Evolutionary conservation across 306 rosid species (phyloP), one percentile per base, ranked within the genome.

Genomic region (Elaeagnus macrophylla): DNA sequence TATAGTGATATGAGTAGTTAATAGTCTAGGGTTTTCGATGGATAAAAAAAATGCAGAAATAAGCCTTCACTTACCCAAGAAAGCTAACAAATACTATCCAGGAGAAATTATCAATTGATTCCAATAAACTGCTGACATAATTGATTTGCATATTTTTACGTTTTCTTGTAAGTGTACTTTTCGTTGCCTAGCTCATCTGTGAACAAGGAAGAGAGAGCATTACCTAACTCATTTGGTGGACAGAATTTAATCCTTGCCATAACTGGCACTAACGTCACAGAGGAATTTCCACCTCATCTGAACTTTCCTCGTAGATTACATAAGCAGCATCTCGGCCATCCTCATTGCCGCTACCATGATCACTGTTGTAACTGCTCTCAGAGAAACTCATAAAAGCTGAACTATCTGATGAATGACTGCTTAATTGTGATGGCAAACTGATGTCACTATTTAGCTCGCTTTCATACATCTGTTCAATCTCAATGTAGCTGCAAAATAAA

Each of bases 291-390:
- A 78, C 77, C 82, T 87, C 99, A 32, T 91, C 99, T 7, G 99
- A 87, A 70, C 96, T 91, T 73, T 80, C 95, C 69, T 77, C 95
- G 57, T 68, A 91, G 42, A 82, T 48, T 56, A 73, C 75, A 51
- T 59, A 76, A 58, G 70, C 66, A 42, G 67, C 79, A 57, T 82
- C 93, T 67, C 74, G 85, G 45, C 81, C 85, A 73, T 87, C 96
- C 81, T 91, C 97, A 19, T 90, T 86, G 63, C 97, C 96, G 69
- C 97, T 91, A 45, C 95, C 96, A 53, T 82, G 97, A 57, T 86
- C 97, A 36, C 96, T 86, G 36, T 76, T 86, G 65, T 86, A 86
- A 80, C 97, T 86, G 73, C 95, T 77, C 67, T 84, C 97, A 41
- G 96, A 86, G 51, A 88, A 80, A 72, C 96, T 81, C 76, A 82